A percentile compares a stretch with the other conserved stretches of the same genome.
Conservation (phyloP, 2,329 filamentous ascomycete species). For the Chrysoporthe puriensis region DNA sequence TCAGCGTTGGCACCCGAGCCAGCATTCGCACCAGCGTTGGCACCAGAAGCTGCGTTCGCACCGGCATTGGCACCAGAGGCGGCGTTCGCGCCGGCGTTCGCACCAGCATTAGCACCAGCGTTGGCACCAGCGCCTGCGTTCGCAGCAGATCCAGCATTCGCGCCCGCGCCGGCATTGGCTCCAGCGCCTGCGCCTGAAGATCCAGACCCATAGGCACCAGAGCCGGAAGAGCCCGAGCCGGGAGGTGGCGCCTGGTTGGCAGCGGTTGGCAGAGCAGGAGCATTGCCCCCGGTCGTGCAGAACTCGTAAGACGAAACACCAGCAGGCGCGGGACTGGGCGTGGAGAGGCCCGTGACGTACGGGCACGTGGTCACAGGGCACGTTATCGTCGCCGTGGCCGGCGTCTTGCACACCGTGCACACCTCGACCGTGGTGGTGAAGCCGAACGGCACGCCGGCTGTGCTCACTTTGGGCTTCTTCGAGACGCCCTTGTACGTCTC, state of each 20-base stretch:
- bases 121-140: neutral
- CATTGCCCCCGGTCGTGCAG: neutral
- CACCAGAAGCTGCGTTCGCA: neutral
- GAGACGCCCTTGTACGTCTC: conserved; percentile 10
- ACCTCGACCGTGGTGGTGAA: conserved; percentile 9
- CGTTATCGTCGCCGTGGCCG: neutral
- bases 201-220: neutral
- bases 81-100: neutral
- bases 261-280: neutral
- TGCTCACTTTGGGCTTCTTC: neutral
- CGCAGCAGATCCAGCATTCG: neutral
- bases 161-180: neutral
- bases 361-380: conserved; percentile 16
- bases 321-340: conserved; percentile 12
- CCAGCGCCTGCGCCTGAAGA: neutral
- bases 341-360: conserved; percentile 8
- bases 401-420: conserved; percentile 6
- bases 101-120: neutral
- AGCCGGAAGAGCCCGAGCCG: neutral
- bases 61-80: neutral
- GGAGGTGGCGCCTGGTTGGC: neutral
- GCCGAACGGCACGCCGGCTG: neutral
- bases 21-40: neutral
- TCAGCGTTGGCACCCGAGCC: neutral
- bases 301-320: conserved; percentile 3